Evolutionary conservation across 2,329 filamentous ascomycete genomes (phyloP).

Genomic region (Neopestalotiopsis clavispora): DNA sequence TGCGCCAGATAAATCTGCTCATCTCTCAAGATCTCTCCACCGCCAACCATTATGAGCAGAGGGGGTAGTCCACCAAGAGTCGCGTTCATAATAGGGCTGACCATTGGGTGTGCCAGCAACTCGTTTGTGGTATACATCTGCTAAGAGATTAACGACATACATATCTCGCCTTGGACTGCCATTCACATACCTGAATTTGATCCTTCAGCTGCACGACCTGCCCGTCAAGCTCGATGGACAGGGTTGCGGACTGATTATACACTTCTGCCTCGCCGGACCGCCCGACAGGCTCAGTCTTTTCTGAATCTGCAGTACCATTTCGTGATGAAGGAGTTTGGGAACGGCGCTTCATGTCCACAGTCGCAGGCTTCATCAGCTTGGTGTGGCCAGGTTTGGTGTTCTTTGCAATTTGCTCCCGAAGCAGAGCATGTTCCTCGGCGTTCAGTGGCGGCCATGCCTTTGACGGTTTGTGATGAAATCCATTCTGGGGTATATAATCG

Average conservation of each 20-base stretch:
- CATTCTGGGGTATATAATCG: conserved; percentile 87
- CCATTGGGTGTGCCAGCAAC: conserved; percentile 82
- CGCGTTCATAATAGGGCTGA: conserved; percentile 87
- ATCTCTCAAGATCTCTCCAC: conserved; percentile 87
- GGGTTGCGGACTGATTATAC: conserved; percentile 18
- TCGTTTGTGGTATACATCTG: conserved; percentile 81
- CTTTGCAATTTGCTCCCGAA: conserved; percentile 57
- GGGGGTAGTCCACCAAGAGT: conserved; percentile 90
- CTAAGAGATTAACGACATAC: background rate
- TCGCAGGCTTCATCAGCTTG: conserved; percentile 42
- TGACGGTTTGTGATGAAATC: conserved; percentile 91
- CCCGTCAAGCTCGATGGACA: conserved; percentile 75
- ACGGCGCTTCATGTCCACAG: conserved; percentile 36
- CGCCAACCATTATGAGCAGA: conserved; percentile 83
- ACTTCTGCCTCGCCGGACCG: conserved; percentile 16
- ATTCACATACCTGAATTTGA: conserved; percentile 78
- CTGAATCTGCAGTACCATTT: conserved; percentile 15
- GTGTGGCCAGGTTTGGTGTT: conserved; percentile 31
- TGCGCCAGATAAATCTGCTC: conserved; percentile 96
- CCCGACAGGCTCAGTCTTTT: conserved; percentile 14
- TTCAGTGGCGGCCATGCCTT: conserved; percentile 92
- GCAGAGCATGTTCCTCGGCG: conserved; percentile 68
- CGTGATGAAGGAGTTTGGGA: conserved; percentile 25
- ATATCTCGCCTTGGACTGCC: background rate
- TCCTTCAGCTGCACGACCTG: conserved; percentile 78